phyloP scores from a whole-genome alignment of 257 asterid genomes.

The Lithospermum erythrorhizon region DNA sequence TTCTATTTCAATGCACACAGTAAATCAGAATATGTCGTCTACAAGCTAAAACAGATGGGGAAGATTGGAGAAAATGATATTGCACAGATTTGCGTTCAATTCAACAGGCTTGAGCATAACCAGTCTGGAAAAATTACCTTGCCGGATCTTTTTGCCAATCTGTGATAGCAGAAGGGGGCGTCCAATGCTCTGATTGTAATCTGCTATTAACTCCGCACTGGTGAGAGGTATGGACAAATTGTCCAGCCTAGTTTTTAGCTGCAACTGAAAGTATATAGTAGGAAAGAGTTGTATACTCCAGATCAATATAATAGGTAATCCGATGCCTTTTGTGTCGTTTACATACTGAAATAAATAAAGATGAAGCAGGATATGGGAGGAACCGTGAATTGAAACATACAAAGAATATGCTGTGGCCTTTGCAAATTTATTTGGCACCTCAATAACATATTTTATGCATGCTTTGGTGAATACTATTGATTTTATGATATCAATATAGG shows the following conservation, averaged over 20 bases:
- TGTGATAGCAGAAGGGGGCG: not conserved
- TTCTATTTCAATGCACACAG: slow-evolving; percentile 12
- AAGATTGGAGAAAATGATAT: slow-evolving; percentile 44
- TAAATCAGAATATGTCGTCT: slow-evolving; percentile 40
- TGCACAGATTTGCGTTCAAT: slow-evolving; percentile 39
- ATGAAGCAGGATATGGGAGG: not conserved
- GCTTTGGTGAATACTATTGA: no score
- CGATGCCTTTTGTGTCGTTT: not conserved
- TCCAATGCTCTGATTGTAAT: no score
- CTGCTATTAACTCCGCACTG: no score
- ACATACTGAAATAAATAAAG: not conserved
- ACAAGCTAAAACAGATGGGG: slow-evolving; percentile 50
- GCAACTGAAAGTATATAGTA: no score
- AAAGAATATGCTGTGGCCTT: not conserved
- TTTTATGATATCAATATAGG: no score
- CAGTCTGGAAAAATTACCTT: slow-evolving; percentile 43
- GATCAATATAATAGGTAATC: no score
- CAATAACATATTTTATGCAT: no score
- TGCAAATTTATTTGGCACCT: not conserved
- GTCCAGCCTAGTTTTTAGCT: no score
- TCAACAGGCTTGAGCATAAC: slow-evolving; percentile 31
- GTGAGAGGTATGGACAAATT: no score
- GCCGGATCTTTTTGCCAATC: slow-evolving; percentile 1
- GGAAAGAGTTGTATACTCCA: no score
- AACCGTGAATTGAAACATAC: not conserved